Evolutionary conservation across 768 basidiomycete genomes (phyloP), one percentile per base, ranked within the genome.

Genomic region (Steccherinum ochraceum): DNA sequence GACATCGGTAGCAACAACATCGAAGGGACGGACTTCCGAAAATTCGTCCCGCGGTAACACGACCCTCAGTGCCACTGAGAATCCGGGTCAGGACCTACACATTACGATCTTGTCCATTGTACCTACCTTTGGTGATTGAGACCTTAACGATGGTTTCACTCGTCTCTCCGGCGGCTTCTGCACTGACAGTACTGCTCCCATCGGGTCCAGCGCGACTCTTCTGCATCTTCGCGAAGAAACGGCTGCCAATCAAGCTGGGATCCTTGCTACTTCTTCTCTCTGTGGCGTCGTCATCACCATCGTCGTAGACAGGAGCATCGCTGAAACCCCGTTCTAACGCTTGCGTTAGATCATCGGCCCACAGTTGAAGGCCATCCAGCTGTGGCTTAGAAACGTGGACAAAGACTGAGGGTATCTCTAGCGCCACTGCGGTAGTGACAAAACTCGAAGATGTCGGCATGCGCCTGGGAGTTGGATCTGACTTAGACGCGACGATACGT

Each of bases 291-390:
- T 35, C 30, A 18, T 57, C 55, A 11, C 54, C 54, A 16, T 56
- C 57, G 12, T 51, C 40, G n/a, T 42, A 35, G 10, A 23, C 24
- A 10, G n/a, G 16, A 11, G 35, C 35, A 39, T 39, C 35, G 11
- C 48, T 35, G 23, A 69, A 65, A 4, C 72, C 66, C 13, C 69
- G 73, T 47, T 87, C 86, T 3, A 85, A 58, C 46, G 86, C 75
- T 59, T 88, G 90, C n/a, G 83, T 70, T 23, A 84, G 63, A 61
- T 97, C 93, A 61, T 99, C 96, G 5, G 83, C 84, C 75, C 87
- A 90, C 60, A 84, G 86, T 64, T 97, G 93, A 16, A 98, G 64
- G 12, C 80, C 79, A 61, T 97, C 91, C 5, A 93, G 66, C 1
- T 72, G 54, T 4, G 68, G 60, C 64, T 97, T 95, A 10, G 79